Evolutionary conservation across 345 rosid genomes (phyloP).

Genomic region (thale cress (Arabidopsis thaliana)): DNA sequence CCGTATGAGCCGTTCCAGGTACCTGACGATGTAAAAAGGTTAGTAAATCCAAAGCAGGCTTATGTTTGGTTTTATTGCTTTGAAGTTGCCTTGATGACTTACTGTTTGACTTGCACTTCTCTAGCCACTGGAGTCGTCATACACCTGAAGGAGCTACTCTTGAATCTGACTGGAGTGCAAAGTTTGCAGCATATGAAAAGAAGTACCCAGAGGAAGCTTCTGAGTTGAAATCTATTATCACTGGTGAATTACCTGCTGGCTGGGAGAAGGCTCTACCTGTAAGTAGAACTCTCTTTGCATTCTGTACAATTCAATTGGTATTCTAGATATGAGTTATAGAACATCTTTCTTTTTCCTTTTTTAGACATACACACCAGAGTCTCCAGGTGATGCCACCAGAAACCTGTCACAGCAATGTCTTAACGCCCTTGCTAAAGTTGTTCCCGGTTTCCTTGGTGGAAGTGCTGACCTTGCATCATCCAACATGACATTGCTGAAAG

Average conservation of each 20-base stretch:
- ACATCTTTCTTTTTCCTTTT: constrained; percentile 31
- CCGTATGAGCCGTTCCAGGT: constrained; percentile 91
- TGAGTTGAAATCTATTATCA: constrained; percentile 76
- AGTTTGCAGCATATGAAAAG: constrained; percentile 84
- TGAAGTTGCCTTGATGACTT: constrained; percentile 14
- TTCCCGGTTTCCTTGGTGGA: constrained; percentile 96
- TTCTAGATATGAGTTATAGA: background rate
- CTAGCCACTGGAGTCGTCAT: constrained; percentile 98
- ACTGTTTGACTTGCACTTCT: constrained; percentile 25
- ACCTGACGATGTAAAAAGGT: constrained; percentile 93
- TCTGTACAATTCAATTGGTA: background rate
- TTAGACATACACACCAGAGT: constrained; percentile 86
- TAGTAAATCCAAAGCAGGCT: constrained; percentile 27
- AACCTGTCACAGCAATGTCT: constrained; percentile 89
- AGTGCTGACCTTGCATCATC: constrained; percentile 99
- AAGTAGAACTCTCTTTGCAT: constrained; percentile 45
- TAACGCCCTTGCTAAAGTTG: constrained; percentile 77
- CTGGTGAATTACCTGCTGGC: constrained; percentile 83
- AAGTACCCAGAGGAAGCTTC: constrained; percentile 94
- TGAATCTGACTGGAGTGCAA: constrained; percentile 91
- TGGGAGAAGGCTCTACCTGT: constrained; percentile 97
- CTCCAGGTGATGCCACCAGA: constrained; percentile 93
- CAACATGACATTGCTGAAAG: constrained; percentile 94
- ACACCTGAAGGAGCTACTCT: constrained; percentile 64
- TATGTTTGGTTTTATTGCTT: constrained; percentile 14